Conservation (phyloP, 371 early-diverging fungal genomes). For the Rhizopus arrhizus region DNA sequence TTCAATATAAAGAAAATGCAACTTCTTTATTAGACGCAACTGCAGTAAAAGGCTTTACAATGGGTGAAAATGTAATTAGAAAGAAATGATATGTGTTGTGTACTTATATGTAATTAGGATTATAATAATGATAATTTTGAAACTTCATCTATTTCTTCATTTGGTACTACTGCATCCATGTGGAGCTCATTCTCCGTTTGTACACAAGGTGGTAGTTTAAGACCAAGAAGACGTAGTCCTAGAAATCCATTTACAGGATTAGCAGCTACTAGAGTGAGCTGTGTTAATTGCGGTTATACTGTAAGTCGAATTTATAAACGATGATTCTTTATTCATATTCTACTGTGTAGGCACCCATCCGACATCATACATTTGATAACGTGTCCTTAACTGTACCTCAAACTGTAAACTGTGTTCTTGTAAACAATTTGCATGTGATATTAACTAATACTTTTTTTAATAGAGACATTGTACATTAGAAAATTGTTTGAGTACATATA, state of each 20-base stretch:
- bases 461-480: slow-evolving; percentile 65
- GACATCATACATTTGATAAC: slow-evolving; percentile 84
- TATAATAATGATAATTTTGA: slow-evolving; percentile 47
- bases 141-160: slow-evolving; percentile 49
- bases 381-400: slow-evolving; percentile 77
- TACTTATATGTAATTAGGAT: slow-evolving; percentile 14
- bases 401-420: slow-evolving; percentile 31
- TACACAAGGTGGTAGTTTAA: slow-evolving; percentile 49
- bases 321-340: background rate
- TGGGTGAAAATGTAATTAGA: slow-evolving; percentile 22
- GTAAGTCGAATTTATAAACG: slow-evolving; percentile 27
- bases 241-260: slow-evolving; percentile 75
- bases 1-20: slow-evolving; percentile 42
- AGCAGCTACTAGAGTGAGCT: slow-evolving; percentile 77
- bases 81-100: background rate
- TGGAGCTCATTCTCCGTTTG: slow-evolving; percentile 58
- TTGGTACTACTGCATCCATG: slow-evolving; percentile 55
- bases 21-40: slow-evolving; percentile 46
- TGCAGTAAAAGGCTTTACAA: slow-evolving; percentile 27
- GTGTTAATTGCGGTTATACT: slow-evolving; percentile 79
- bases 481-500: slow-evolving; percentile 67
- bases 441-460: background rate
- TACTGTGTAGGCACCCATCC: slow-evolving; percentile 61
- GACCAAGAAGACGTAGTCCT: slow-evolving; percentile 47
- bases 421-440: background rate